Percentiles rank a stretch among this genome's conserved stretches.
phyloP scores from a whole-genome alignment of 768 basidiomycete species.

The Rubroboletus pulcherrimus region DNA sequence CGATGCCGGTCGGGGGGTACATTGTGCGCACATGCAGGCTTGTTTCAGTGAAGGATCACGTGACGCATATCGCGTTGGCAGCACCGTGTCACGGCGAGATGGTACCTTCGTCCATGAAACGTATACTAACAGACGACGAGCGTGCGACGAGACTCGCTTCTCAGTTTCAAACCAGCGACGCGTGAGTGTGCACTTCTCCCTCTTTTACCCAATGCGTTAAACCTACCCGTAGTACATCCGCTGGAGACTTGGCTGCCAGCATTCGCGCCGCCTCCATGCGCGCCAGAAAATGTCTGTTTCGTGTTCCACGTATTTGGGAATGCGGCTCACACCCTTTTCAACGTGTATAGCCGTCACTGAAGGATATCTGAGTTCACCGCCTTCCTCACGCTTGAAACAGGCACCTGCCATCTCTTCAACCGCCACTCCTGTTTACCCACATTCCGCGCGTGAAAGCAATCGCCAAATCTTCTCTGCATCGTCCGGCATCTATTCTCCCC shows the following conservation, averaged over 20 bases:
- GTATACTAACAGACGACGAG: constrained; percentile 33
- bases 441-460: constrained; percentile 54
- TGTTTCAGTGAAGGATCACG: constrained; percentile 1
- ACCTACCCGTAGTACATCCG: constrained; percentile 32
- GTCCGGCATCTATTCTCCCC: constrained; percentile 32
- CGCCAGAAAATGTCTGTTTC: constrained; percentile 54
- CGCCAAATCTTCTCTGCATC: constrained; percentile 42
- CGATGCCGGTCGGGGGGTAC: constrained; percentile 5
- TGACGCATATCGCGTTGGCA: background rate
- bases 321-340: constrained; percentile 28
- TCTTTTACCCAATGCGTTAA: constrained; percentile 10
- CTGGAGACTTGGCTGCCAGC: constrained; percentile 48
- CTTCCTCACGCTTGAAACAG: constrained; percentile 31
- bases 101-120: constrained; percentile 29
- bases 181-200: constrained; percentile 21
- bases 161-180: constrained; percentile 20
- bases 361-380: constrained; percentile 52
- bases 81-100: background rate
- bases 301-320: constrained; percentile 16
- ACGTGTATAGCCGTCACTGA: constrained; percentile 51
- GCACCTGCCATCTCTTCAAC: constrained; percentile 18
- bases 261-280: constrained; percentile 58
- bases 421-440: constrained; percentile 38
- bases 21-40: background rate
- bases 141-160: constrained; percentile 24